Percentiles rank a stretch among this genome's conserved stretches.
Conservation (phyloP, 129 eudicot genomes). For the Ambrosia trifida region DNA sequence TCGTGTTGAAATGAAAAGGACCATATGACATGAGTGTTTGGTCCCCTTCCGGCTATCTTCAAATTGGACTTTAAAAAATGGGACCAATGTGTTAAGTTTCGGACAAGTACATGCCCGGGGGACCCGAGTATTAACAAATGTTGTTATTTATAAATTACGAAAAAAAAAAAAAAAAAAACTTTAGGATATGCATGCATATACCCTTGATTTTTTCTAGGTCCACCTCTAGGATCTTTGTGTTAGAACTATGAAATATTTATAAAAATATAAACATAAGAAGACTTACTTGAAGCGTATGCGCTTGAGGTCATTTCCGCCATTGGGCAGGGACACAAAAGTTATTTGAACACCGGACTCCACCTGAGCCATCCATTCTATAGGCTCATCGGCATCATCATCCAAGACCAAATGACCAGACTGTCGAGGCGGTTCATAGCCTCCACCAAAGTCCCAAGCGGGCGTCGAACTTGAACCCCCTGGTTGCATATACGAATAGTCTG, state of each 20-base stretch:
- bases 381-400: conserved; percentile 71
- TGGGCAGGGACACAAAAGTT: conserved; percentile 83
- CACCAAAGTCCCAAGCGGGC: conserved; percentile 74
- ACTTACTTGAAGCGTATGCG: conserved; percentile 90
- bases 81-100: conserved; percentile 27
- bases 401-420: conserved; percentile 59
- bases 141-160: not conserved
- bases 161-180: not conserved
- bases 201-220: not conserved
- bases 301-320: conserved; percentile 89
- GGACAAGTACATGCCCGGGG: not conserved
- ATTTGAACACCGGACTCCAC: conserved; percentile 98
- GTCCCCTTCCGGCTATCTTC: conserved; percentile 21
- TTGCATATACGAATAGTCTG: conserved; percentile 56
- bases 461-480: conserved; percentile 63
- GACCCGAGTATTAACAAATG: not conserved
- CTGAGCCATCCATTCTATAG: conserved; percentile 95
- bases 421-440: conserved; percentile 57
- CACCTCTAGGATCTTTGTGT: not conserved
- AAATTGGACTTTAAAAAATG: conserved; percentile 20
- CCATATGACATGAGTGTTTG: conserved; percentile 13
- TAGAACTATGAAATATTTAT: not conserved
- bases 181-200: not conserved
- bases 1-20: conserved; percentile 25
- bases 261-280: conserved; percentile 10